phyloP scores from a whole-genome alignment of 371 early-diverging fungal species.

The Rhizopus microsporus region DNA sequence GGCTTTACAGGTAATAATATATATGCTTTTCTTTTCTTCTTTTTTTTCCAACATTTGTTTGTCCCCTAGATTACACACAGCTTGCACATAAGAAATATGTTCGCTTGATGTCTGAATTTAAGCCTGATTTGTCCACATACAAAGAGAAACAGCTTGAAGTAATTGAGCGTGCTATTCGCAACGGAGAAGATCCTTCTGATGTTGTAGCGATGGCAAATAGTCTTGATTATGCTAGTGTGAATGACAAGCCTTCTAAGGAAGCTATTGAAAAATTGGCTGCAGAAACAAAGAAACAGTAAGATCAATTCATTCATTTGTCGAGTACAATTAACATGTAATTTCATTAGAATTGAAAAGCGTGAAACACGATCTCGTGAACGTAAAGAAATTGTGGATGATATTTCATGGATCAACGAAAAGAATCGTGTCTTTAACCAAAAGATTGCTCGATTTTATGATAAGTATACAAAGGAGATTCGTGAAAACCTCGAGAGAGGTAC shows the following conservation, averaged over 20 bases:
- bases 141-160: conserved; percentile 61
- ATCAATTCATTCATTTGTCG: neutral
- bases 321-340: conserved; percentile 1
- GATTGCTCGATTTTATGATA: conserved; percentile 90
- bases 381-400: conserved; percentile 80
- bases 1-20: conserved; percentile 76
- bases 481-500: conserved; percentile 90
- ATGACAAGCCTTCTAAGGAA: conserved; percentile 62
- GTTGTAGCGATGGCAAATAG: conserved; percentile 72
- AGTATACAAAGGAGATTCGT: conserved; percentile 90
- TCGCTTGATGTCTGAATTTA: conserved; percentile 72
- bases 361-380: conserved; percentile 72
- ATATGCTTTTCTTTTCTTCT: neutral
- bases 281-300: conserved; percentile 80
- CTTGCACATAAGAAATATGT: conserved; percentile 88
- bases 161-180: conserved; percentile 40
- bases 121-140: conserved; percentile 82
- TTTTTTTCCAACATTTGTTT: neutral
- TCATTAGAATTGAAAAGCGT: conserved; percentile 62
- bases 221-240: conserved; percentile 64
- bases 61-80: conserved; percentile 72
- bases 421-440: conserved; percentile 95
- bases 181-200: conserved; percentile 48
- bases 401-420: conserved; percentile 95
- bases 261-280: conserved; percentile 75